phyloP scores from a whole-genome alignment of 306 rosid genomes.

The Medicago ruthenica region DNA sequence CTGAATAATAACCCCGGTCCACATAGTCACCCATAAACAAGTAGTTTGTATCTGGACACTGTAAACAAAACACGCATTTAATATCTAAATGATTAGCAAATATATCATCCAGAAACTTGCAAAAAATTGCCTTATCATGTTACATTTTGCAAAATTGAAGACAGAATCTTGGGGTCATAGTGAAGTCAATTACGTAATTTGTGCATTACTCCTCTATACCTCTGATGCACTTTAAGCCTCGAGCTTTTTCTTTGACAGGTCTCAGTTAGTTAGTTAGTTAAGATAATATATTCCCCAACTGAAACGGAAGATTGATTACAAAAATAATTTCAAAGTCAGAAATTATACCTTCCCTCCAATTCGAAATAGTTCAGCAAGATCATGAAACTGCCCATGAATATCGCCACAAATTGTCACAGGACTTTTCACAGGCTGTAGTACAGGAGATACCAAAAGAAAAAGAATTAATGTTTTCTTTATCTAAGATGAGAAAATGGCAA shows the following conservation, averaged over 20 bases:
- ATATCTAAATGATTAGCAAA: slow-evolving; percentile 28
- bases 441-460: slow-evolving; percentile 40
- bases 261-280: slow-evolving; percentile 53
- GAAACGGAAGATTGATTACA: slow-evolving; percentile 48
- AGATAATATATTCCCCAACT: slow-evolving; percentile 49
- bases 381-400: slow-evolving; percentile 99
- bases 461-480: slow-evolving; percentile 39
- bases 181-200: slow-evolving; percentile 41
- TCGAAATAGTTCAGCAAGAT: slow-evolving; percentile 97
- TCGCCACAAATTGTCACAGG: slow-evolving; percentile 99
- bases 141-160: slow-evolving; percentile 33
- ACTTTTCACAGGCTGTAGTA: slow-evolving; percentile 94
- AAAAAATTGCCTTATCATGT: slow-evolving; percentile 23
- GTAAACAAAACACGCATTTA: slow-evolving; percentile 48
- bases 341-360: slow-evolving; percentile 97
- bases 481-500: slow-evolving; percentile 10
- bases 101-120: slow-evolving; percentile 24
- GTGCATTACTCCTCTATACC: slow-evolving; percentile 48
- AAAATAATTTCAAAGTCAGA: slow-evolving; percentile 46
- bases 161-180: slow-evolving; percentile 37
- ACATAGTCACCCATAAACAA: slow-evolving; percentile 99
- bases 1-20: slow-evolving; percentile 99
- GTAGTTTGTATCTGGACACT: slow-evolving; percentile 99
- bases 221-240: slow-evolving; percentile 51
- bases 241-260: slow-evolving; percentile 48